phyloP scores from a whole-genome alignment of 1,139 yeast species.

The Lodderomyces oxycetoniae region DNA sequence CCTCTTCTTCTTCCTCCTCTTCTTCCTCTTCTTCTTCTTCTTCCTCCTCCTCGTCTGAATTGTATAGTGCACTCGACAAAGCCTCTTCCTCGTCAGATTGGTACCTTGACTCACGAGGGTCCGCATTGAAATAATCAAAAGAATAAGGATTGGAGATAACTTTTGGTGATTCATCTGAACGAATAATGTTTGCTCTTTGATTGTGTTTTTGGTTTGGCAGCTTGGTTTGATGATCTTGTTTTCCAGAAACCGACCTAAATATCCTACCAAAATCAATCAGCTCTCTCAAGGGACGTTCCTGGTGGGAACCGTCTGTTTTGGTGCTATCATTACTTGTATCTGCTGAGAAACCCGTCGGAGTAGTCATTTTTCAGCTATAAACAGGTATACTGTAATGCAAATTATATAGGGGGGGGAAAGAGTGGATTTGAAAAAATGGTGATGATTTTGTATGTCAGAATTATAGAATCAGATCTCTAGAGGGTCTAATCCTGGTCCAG shows the following conservation, averaged over 20 bases:
- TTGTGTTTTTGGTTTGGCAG: too few relatives aligned
- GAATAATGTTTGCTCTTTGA: not conserved
- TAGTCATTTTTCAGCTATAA: too few relatives aligned
- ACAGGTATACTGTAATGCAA: too few relatives aligned
- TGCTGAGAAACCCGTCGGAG: too few relatives aligned
- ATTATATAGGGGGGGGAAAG: too few relatives aligned
- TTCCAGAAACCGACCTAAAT: slow-evolving; percentile 1
- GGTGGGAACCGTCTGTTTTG: too few relatives aligned
- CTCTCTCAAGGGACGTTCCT: not conserved
- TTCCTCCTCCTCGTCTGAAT: not conserved
- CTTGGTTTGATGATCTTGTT: slow-evolving; percentile 1
- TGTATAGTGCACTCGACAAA: not conserved
- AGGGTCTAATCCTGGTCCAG: too few relatives aligned
- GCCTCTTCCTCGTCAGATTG: slow-evolving; percentile 3
- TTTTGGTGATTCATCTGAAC: slow-evolving; percentile 1
- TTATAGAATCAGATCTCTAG: too few relatives aligned
- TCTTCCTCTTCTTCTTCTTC: not conserved
- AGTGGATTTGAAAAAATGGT: too few relatives aligned
- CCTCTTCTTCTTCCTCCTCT: not conserved
- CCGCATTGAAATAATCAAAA: not conserved
- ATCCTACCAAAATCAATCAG: slow-evolving; percentile 1
- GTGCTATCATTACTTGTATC: too few relatives aligned
- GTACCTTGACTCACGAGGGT: slow-evolving; percentile 5
- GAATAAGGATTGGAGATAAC: slow-evolving; percentile 1
- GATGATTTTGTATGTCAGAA: too few relatives aligned